Evolutionary conservation across 2,329 filamentous ascomycete species (phyloP), one percentile per base, ranked within the genome.

Genomic region (Colletotrichum caudatum): DNA sequence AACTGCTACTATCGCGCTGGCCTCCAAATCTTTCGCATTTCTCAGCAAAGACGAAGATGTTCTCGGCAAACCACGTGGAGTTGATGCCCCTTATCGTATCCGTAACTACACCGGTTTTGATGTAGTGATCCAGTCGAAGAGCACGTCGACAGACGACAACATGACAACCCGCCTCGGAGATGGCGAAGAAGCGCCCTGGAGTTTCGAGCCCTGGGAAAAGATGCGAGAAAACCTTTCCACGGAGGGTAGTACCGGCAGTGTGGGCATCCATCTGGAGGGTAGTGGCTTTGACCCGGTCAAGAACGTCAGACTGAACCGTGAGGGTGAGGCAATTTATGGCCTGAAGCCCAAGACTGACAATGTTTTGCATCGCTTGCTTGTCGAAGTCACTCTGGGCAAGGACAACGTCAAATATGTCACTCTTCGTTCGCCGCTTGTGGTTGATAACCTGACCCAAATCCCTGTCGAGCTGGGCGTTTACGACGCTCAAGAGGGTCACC

Each of bases 391-490:
- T 64, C 87, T 99, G 33, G 96, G 94, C n/a, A 84, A 90, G 0
- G 95, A 99, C 84, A 98, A 98, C 77, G 93, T 99, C 83, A 99
- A 99, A 84, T 97, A 97, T 79, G 97, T 99, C 78, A 99, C 95
- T 1, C 91, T 99, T 77, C 90, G 96, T 35, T 98, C 95, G 23
- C 96, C 96, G 0, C 84, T 99, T 1, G 83, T 98, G 0, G 91
- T 99, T 9, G 96, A 99, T 79, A 99, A 99, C 81, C 93, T 96
- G 74, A 99, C 96, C 0, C 94, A 99, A 78, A 97, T 99, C 54
- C 95, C 96, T 0, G 91, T 99, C 18, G 96, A 99, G 80, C 82
- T 99, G 29, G 97, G 96, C 20, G 91, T 99, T 20, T 98, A 94
- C 78, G 96, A 95, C 79, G 90, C 91, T 0, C 90, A 94, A 73